Conservation (phyloP, 177 flowering plant genomes). For the Vitis hybrid region DNA sequence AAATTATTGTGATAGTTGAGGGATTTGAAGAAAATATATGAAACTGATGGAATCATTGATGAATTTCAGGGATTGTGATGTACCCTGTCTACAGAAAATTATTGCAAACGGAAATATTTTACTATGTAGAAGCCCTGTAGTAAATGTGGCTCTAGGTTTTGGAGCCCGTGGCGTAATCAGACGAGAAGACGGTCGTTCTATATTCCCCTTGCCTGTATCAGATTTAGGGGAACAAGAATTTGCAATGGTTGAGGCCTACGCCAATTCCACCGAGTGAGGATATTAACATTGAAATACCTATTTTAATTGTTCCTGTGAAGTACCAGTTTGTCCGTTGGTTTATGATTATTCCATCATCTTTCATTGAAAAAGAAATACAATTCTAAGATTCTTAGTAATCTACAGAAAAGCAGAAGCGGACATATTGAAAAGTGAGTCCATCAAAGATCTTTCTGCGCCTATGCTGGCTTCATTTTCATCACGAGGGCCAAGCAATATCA, state of each 20-base stretch:
- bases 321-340: too few species aligned
- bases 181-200: constrained; percentile 3
- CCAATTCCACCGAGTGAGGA: constrained; percentile 25
- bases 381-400: not conserved
- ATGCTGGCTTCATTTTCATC: constrained; percentile 37
- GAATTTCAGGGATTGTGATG: constrained; percentile 14
- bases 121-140: constrained; percentile 20
- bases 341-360: too few species aligned
- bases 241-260: constrained; percentile 12
- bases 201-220: constrained; percentile 23
- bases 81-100: constrained; percentile 19
- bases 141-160: not conserved
- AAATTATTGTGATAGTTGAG: too few species aligned
- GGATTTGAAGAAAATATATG: too few species aligned
- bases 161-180: constrained; percentile 39
- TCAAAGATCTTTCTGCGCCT: constrained; percentile 30
- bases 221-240: not conserved
- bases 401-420: constrained; percentile 29
- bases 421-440: constrained; percentile 27
- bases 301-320: too few species aligned
- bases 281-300: not conserved
- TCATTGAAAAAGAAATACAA: not conserved
- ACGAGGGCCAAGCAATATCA: constrained; percentile 33
- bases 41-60: not conserved
- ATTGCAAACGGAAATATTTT: constrained; percentile 46